Evolutionary conservation across 2,329 filamentous ascomycete species (phyloP), one percentile per base, ranked within the genome.

Genomic region (Pseudomassariella vexata): DNA sequence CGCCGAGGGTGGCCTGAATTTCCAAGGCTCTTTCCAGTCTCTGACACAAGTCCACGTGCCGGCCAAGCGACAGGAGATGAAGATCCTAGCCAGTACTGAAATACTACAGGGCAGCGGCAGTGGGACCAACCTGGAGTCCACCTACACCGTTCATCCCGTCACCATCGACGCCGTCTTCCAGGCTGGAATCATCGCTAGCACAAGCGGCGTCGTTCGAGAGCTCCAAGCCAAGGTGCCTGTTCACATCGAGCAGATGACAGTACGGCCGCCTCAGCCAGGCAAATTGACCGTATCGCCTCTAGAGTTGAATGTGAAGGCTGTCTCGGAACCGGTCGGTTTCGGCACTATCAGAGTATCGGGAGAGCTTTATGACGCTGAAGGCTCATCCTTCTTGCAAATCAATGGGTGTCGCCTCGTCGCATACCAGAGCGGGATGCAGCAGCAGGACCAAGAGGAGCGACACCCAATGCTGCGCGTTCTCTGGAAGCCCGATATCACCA

Each of bases 401-500:
- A 25, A 39, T 5, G 15, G 5, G 8, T 38, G 15, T 10, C 18
- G 5, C 26, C 36, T 22, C 38, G 41, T 14, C 11, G n/a, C 2
- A 32, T 28, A 9, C 29, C 18, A 3, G 7, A 28, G 4, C 9
- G 19, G n/a, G n/a, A 17, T 8, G 9, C 24, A 5, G 9, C 14
- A 5, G 22, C 9, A 9, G 38, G 11, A 10, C 9, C 27, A 29
- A 5, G 27, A 37, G 7, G 25, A 14, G 27, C 34, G 42, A 0
- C 30, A 45, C 24, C 42, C 42, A 4, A 11, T 43, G 6, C 26
- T 41, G 2, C 42, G 40, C 2, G 20, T 44, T 2, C 17, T 38
- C 5, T 45, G 42, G 42, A 45, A 40, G 30, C 42, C 42, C 5
- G 42, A 45, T 19, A 21, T 31, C 10, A 35, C 32, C 8, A n/a